Evolutionary conservation across 768 basidiomycete species (phyloP).

Genomic region (Phylloporus sp.): DNA sequence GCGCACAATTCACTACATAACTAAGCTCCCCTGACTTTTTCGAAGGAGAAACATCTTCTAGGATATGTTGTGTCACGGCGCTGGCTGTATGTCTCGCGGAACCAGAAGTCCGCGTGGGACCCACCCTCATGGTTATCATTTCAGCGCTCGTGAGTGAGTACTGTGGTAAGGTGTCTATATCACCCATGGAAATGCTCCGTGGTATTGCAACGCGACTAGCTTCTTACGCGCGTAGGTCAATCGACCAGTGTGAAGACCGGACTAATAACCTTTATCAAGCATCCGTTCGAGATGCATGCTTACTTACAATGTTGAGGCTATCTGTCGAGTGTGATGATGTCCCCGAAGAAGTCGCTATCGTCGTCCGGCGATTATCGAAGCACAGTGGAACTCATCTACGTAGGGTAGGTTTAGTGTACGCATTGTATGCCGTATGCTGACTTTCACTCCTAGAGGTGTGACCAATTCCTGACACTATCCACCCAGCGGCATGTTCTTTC

Average conservation of each 20-base stretch:
- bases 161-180: conserved; percentile 45
- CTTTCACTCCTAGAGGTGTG: conserved; percentile 52
- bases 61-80: conserved; percentile 41
- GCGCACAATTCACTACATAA: conserved; percentile 9
- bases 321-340: conserved; percentile 55
- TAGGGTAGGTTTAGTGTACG: conserved; percentile 39
- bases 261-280: conserved; percentile 36
- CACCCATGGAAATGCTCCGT: conserved; percentile 46
- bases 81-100: conserved; percentile 45
- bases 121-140: conserved; percentile 64
- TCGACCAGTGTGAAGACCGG: conserved; percentile 11
- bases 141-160: conserved; percentile 67
- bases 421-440: conserved; percentile 1
- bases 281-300: conserved; percentile 67
- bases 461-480: conserved; percentile 56
- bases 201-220: conserved; percentile 42
- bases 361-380: conserved; percentile 43
- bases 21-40: conserved; percentile 9
- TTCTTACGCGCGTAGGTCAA: conserved; percentile 42
- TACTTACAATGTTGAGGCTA: conserved; percentile 69
- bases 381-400: conserved; percentile 53
- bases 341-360: conserved; percentile 40
- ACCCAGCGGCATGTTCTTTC: conserved; percentile 43
- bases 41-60: conserved; percentile 41
- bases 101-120: conserved; percentile 35